phyloP scores from a whole-genome alignment of 1,139 yeast genomes.

The Zygoascus hellenicus region DNA sequence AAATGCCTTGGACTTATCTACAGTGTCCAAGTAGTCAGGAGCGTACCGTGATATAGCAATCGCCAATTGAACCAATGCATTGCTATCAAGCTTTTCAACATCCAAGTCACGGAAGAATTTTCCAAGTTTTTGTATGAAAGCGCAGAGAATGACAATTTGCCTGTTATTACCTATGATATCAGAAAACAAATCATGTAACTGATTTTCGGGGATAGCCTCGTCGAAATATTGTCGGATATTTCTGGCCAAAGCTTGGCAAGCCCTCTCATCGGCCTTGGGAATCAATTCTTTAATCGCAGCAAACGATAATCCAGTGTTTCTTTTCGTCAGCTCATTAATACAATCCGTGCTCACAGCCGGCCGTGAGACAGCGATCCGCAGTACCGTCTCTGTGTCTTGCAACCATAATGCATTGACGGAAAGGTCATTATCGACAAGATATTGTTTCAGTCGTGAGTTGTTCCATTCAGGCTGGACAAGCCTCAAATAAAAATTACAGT shows the following conservation, averaged over 20 bases:
- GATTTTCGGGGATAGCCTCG: background rate
- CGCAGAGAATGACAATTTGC: slow-evolving; percentile 22
- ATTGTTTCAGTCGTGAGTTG: background rate
- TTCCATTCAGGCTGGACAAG: slow-evolving; percentile 1
- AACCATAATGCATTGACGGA: slow-evolving; percentile 7
- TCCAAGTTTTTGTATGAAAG: slow-evolving; percentile 1
- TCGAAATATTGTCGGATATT: slow-evolving; percentile 1
- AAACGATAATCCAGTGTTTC: slow-evolving; percentile 1
- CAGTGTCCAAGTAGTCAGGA: background rate
- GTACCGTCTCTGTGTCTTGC: slow-evolving; percentile 1
- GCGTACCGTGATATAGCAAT: slow-evolving; percentile 4
- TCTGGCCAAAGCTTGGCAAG: background rate
- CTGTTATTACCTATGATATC: background rate
- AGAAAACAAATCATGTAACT: background rate
- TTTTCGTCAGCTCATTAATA: slow-evolving; percentile 2
- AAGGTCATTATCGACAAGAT: slow-evolving; percentile 2
- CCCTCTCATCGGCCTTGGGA: background rate
- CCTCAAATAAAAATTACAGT: background rate
- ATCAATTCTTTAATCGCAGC: background rate
- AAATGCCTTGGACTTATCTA: slow-evolving; percentile 5
- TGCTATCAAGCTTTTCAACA: background rate
- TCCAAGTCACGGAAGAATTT: background rate
- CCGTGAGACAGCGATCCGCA: background rate
- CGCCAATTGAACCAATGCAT: background rate
- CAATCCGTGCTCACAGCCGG: background rate